These are phyloP conservation scores for Nakazawaea ernobii DNA, from an alignment of 805 yeast species.

Conservation along the genomic window DNA sequence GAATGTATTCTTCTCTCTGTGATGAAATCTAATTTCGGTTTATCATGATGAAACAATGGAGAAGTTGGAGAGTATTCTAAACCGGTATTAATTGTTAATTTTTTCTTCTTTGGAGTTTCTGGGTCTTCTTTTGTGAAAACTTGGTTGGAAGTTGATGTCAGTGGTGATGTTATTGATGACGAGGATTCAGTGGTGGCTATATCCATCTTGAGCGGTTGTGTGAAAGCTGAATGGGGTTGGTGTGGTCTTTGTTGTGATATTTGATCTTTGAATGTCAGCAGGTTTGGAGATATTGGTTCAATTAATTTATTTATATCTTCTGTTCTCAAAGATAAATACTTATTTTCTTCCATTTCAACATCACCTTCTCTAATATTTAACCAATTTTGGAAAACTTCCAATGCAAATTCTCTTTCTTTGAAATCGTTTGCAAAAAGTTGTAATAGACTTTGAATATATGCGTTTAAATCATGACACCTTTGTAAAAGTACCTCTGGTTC, in stretches of 20 bases:
- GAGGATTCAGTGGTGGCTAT: slow-evolving; percentile 6
- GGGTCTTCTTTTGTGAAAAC: background rate
- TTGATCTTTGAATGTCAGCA: slow-evolving; percentile 7
- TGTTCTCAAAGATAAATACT: slow-evolving; percentile 14
- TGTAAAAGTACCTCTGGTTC: slow-evolving; percentile 24
- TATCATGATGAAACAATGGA: slow-evolving; percentile 5
- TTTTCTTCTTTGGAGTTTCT: slow-evolving; percentile 1
- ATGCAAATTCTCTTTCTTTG: slow-evolving; percentile 9
- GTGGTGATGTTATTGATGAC: slow-evolving; percentile 8
- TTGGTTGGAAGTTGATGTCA: background rate
- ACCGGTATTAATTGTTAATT: slow-evolving; percentile 9
- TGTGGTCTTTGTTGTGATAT: background rate
- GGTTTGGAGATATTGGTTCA: slow-evolving; percentile 13
- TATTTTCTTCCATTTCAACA: slow-evolving; percentile 16
- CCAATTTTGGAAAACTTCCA: slow-evolving; percentile 24
- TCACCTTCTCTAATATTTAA: slow-evolving; percentile 24
- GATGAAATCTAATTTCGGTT: slow-evolving; percentile 4
- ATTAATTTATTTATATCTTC: slow-evolving; percentile 21
- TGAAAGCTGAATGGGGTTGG: background rate
- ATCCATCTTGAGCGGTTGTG: background rate
- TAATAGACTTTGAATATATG: slow-evolving; percentile 29
- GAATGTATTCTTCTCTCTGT: slow-evolving; percentile 6
- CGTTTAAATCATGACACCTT: slow-evolving; percentile 34
- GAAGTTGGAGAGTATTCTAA: slow-evolving; percentile 10
- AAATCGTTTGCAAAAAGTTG: slow-evolving; percentile 19